A percentile compares a stretch with the other conserved stretches of the same genome.
Conservation (phyloP, 1,139 yeast species). For the Pichia sp. region DNA sequence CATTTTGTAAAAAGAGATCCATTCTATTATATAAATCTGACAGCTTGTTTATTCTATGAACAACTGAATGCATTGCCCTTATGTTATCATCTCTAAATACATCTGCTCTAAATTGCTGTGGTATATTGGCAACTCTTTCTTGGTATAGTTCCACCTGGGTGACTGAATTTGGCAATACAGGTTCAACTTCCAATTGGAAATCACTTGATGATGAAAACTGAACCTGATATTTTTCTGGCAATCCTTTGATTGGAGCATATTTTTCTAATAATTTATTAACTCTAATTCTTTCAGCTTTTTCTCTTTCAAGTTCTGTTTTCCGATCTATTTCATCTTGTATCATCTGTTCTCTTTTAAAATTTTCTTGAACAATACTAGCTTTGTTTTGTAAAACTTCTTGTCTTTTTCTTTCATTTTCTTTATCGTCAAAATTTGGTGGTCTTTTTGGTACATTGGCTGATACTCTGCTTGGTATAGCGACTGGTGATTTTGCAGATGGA, state of each 20-base stretch:
- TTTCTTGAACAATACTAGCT: background rate
- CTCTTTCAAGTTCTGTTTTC: background rate
- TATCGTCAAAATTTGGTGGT: background rate
- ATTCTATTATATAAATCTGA: conserved; percentile 6
- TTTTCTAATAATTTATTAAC: conserved; percentile 6
- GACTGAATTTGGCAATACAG: conserved; percentile 10
- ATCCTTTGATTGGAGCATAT: conserved; percentile 10
- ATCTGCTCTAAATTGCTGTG: conserved; percentile 1
- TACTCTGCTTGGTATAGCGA: background rate
- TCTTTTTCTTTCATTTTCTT: conserved; percentile 3
- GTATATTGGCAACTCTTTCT: conserved; percentile 6
- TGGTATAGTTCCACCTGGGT: conserved; percentile 7
- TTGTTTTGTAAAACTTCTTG: conserved; percentile 6
- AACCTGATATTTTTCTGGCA: conserved; percentile 16
- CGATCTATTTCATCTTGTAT: background rate
- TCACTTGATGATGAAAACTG: conserved; percentile 1
- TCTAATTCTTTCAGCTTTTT: conserved; percentile 3
- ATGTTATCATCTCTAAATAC: background rate
- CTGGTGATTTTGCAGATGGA: background rate
- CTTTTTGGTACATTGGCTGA: background rate
- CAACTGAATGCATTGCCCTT: conserved; percentile 7
- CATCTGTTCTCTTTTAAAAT: conserved; percentile 2
- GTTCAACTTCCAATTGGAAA: background rate
- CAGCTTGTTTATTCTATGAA: conserved; percentile 11
- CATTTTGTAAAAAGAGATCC: conserved; percentile 6